Evolutionary conservation across 148 eudicot species (phyloP).

Genomic region (Rhododendron williamsianum): DNA sequence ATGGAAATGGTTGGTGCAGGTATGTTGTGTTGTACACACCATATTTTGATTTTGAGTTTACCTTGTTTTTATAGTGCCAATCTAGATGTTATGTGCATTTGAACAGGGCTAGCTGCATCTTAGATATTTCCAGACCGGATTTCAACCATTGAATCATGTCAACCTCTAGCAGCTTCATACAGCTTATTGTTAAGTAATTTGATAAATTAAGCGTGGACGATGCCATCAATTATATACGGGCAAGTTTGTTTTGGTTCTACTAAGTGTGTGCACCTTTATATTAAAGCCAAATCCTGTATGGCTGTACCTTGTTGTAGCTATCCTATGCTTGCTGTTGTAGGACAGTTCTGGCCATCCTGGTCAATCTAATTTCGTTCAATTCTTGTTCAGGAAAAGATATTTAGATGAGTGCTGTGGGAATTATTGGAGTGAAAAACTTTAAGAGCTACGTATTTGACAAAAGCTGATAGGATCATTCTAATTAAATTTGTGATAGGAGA

Average conservation of each 20-base stretch:
- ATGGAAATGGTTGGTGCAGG: conserved; percentile 3
- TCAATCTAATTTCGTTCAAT: background rate
- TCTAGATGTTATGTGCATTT: background rate
- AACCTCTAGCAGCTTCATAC: background rate
- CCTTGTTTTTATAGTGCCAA: background rate
- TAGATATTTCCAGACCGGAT: background rate
- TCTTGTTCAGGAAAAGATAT: background rate
- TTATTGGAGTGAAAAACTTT: background rate
- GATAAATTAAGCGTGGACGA: background rate
- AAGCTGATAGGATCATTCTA: background rate
- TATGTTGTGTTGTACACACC: background rate
- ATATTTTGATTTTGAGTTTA: background rate
- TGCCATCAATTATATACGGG: background rate
- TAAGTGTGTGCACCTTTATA: background rate
- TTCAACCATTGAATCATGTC: background rate
- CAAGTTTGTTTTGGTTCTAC: background rate
- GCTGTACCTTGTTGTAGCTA: background rate
- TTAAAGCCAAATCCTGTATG: background rate
- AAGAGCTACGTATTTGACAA: background rate
- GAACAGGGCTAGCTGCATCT: background rate
- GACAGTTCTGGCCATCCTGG: background rate
- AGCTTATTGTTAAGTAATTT: conserved; percentile 1
- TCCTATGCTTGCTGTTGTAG: background rate
- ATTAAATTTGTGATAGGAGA: background rate
- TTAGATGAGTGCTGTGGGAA: background rate